A percentile compares a stretch with the other conserved stretches of the same genome.
These are phyloP conservation scores for Pluteus cervinus DNA, from an alignment of 768 basidiomycete species.

Conservation along the genomic window DNA sequence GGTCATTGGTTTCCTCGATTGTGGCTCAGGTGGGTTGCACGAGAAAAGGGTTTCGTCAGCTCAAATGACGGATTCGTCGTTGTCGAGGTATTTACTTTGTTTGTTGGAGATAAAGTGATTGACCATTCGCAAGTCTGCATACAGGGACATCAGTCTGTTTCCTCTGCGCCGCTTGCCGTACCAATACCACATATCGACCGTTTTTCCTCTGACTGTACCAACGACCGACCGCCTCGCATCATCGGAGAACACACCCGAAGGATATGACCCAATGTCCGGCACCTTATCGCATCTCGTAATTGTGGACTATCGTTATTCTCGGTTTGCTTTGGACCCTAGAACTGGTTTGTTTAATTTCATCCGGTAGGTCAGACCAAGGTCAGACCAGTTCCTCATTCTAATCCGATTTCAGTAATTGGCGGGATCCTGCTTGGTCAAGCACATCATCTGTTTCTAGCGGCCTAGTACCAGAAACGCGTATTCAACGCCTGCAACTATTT, in stretches of 20 bases:
- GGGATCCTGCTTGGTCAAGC: slow-evolving; percentile 70
- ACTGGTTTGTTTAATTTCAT: slow-evolving; percentile 79
- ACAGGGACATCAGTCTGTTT: slow-evolving; percentile 76
- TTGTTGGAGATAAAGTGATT: slow-evolving; percentile 7
- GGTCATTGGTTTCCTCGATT: slow-evolving; percentile 92
- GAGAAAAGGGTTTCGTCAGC: slow-evolving; percentile 77
- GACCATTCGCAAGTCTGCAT: slow-evolving; percentile 58
- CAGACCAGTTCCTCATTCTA: slow-evolving; percentile 2
- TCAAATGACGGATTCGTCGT: slow-evolving; percentile 71
- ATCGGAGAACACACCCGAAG: slow-evolving; percentile 22
- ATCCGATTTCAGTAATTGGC: slow-evolving; percentile 76
- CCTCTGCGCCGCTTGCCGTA: slow-evolving; percentile 64
- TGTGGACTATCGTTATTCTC: slow-evolving; percentile 89
- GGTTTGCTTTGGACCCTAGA: slow-evolving; percentile 81
- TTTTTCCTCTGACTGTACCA: slow-evolving; percentile 49
- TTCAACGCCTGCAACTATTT: slow-evolving; percentile 71
- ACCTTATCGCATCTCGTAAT: slow-evolving; percentile 52
- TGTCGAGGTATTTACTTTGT: slow-evolving; percentile 64
- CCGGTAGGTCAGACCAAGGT: slow-evolving; percentile 41
- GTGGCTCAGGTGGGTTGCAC: slow-evolving; percentile 86
- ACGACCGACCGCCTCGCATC: slow-evolving; percentile 19
- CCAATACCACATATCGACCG: slow-evolving; percentile 73
- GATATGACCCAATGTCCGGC: slow-evolving; percentile 26
- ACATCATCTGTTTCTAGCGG: slow-evolving; percentile 61
- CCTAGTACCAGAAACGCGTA: slow-evolving; percentile 42